phyloP scores from a whole-genome alignment of 768 basidiomycete species.

The Mrakia blollopis region DNA sequence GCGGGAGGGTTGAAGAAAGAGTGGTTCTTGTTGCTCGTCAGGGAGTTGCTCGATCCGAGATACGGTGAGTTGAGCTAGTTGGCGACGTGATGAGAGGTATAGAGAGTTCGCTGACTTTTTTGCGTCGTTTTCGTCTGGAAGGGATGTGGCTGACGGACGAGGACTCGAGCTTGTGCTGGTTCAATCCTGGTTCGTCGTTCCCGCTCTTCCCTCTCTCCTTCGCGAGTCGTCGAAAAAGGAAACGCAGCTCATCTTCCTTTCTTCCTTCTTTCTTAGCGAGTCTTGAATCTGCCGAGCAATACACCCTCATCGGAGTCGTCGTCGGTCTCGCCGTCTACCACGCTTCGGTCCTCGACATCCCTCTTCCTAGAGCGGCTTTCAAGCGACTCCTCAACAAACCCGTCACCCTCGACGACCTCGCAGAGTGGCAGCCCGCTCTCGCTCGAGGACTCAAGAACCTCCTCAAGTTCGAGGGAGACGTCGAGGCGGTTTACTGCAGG shows the following conservation, averaged over 20 bases:
- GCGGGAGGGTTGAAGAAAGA: conserved; percentile 33
- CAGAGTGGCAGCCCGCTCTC: conserved; percentile 19
- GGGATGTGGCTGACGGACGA: conserved; percentile 30
- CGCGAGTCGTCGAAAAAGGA: too few species aligned
- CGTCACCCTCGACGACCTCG: conserved; percentile 29
- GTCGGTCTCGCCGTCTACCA: conserved; percentile 30
- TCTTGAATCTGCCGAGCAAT: conserved; percentile 32
- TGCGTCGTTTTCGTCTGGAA: neutral
- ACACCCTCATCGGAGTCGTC: conserved; percentile 30
- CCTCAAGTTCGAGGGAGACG: conserved; percentile 28
- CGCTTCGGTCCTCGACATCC: conserved; percentile 23
- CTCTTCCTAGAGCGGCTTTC: conserved; percentile 18
- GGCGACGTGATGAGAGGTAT: too few species aligned
- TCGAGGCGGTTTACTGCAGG: conserved; percentile 24
- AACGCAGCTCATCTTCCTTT: too few species aligned
- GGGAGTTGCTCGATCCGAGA: conserved; percentile 24
- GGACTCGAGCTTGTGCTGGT: conserved; percentile 22
- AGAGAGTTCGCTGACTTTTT: neutral
- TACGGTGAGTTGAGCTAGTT: neutral
- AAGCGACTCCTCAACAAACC: conserved; percentile 29
- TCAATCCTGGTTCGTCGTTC: conserved; percentile 26
- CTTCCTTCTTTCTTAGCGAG: conserved; percentile 3
- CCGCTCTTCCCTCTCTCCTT: too few species aligned
- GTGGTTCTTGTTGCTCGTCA: conserved; percentile 29
- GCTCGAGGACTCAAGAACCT: conserved; percentile 24